These are phyloP conservation scores for Colletotrichum nymphaeae DNA, from an alignment of 2,329 filamentous ascomycete species.

Conservation along the genomic window DNA sequence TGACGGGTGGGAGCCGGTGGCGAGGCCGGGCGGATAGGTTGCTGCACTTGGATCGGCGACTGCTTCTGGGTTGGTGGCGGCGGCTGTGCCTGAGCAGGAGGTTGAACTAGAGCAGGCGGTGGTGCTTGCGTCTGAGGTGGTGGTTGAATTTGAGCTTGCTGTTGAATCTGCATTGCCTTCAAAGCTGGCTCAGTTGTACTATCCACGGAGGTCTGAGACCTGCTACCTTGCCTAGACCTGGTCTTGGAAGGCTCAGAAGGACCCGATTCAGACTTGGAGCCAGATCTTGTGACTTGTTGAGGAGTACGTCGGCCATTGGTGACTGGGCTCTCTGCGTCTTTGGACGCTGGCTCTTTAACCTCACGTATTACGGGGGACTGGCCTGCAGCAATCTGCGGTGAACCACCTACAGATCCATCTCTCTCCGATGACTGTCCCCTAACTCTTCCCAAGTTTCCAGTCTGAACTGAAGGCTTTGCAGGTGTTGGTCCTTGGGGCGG, in stretches of 20 bases:
- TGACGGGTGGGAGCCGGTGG: conserved; percentile 69
- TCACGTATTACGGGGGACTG: conserved; percentile 59
- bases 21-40: conserved; percentile 59
- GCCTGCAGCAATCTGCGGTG: conserved; percentile 47
- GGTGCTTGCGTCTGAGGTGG: conserved; percentile 40
- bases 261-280: conserved; percentile 49
- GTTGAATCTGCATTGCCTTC: conserved; percentile 46
- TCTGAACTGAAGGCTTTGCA: conserved; percentile 56
- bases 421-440: conserved; percentile 64
- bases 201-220: conserved; percentile 75
- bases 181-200: conserved; percentile 70
- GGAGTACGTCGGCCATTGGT: conserved; percentile 74
- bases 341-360: conserved; percentile 40
- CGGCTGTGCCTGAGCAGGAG: conserved; percentile 12
- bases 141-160: conserved; percentile 1
- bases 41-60: conserved; percentile 46
- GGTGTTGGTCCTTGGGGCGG: conserved; percentile 67
- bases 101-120: conserved; percentile 47
- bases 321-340: conserved; percentile 61
- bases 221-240: conserved; percentile 54
- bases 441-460: conserved; percentile 53
- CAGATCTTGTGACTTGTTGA: conserved; percentile 58
- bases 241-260: conserved; percentile 46
- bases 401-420: conserved; percentile 45
- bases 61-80: conserved; percentile 19